A percentile compares a stretch with the other conserved stretches of the same genome.
Conservation (phyloP, 371 early-diverging fungal genomes). For the Synchytrium microbalum region DNA sequence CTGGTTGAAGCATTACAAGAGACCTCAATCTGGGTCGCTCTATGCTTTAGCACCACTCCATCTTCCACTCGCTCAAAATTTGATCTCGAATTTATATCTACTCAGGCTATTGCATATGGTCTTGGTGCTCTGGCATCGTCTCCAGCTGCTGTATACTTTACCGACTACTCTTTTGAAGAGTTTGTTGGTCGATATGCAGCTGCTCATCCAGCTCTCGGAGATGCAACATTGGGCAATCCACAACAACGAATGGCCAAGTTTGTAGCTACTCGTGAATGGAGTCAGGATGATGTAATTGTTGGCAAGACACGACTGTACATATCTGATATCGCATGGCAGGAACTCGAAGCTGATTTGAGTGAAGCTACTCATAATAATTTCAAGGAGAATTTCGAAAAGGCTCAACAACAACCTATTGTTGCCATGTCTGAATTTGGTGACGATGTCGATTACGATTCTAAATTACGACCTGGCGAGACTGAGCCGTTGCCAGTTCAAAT, state of each 20-base stretch:
- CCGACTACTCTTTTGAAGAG: conserved; percentile 50
- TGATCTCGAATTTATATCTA: conserved; percentile 45
- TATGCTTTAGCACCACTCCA: conserved; percentile 74
- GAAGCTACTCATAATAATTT: neutral
- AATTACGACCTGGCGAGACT: neutral
- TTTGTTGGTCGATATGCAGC: conserved; percentile 61
- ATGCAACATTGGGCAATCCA: conserved; percentile 9
- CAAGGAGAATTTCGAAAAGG: neutral
- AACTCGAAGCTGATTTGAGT: neutral
- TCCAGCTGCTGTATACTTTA: conserved; percentile 49
- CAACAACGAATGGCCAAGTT: conserved; percentile 41
- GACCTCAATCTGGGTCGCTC: conserved; percentile 77
- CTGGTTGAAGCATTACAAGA: conserved; percentile 70
- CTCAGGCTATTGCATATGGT: conserved; percentile 49
- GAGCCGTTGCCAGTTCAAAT: neutral
- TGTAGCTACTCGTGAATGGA: conserved; percentile 57
- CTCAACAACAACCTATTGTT: neutral
- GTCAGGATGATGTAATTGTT: conserved; percentile 50
- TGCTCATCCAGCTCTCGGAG: conserved; percentile 11
- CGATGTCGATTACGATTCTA: neutral
- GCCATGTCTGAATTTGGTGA: neutral
- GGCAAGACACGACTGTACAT: conserved; percentile 65
- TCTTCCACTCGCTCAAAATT: conserved; percentile 33
- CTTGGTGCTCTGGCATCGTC: conserved; percentile 42
- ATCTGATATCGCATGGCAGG: conserved; percentile 58